Base-by-base conservation (phyloP, 1,284 basidiomycete genomes). In the Irpex rosettiformis region DNA sequence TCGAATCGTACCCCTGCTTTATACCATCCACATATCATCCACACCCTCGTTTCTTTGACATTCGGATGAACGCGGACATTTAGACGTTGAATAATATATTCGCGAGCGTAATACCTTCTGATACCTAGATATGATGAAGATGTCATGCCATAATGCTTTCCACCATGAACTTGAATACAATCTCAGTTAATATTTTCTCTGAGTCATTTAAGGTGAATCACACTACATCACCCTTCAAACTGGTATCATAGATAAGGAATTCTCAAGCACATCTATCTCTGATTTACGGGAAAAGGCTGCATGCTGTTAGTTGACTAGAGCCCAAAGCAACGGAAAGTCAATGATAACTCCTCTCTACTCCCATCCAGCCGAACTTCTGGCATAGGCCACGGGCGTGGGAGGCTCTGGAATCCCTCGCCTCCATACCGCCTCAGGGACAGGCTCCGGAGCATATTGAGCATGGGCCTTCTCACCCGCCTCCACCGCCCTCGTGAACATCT, bases 401-500 rank as follows among this genome's bases (percentile, higher is more conserved):
- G 48, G 48, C 10, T 51, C 48, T 51, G 48, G 48, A n/a, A 51
- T 51, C 25, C 48, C 48, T 11, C 48, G 13, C 48, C 21, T 51
- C 48, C 48, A 51, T 22, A 51, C 48, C 27, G 48, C 48, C 48
- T 51, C 48, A 11, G 48, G 48, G 7, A 51, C 48, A 22, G 10
- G 8, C 13, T 16, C 48, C 25, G 48, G 48, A 51, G 48, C 48
- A n/a, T 27, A 51, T 7, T 51, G 16, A 11, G 48, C 25, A n/a
- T 51, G 48, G 10, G 73, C 72, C 28, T 67, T 73, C 71, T 92
- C 86, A 2, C 93, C 91, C 8, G 86, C 88, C 48, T 76, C 75
- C 57, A 98, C 66, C 21, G 94, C 93, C 4, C 63, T 69, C 56
- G 75, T 75, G 66, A 98, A 94, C 67, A 80, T 83, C 1, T 70